Evolutionary conservation across 164 flowering plant genomes (phyloP), one percentile per base, ranked within the genome.

Genomic region (Sextonia rubra): DNA sequence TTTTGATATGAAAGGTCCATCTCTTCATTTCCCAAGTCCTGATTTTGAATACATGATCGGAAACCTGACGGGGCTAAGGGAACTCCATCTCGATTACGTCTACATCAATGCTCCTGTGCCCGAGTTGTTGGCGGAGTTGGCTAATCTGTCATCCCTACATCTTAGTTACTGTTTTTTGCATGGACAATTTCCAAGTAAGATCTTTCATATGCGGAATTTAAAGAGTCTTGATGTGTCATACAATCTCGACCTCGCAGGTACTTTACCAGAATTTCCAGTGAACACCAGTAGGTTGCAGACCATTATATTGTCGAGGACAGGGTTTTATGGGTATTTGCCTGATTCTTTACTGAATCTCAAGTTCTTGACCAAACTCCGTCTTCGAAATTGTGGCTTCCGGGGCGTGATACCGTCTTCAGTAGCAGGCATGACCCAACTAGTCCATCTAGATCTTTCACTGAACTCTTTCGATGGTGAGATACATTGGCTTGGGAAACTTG

Each of bases 381-480:
- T 87, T 18, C 3, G 18, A 1, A 4, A 20, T 20, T 79, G 84
- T 67, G 30, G 52, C 17, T 85, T 87, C 58, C 69, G 26, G 29
- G 92, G 90, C 26, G 0, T 66, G n/a, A 62, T 89, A 2, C 92
- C 89, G 2, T 17, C 27, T 3, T 77, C 85, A 0, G 27, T 85
- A 26, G 63, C 47, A 14, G 71, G 72, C 4, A 82, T 87, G 32
- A 55, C 68, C 3, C 68, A 74, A 24, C 81, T 89, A 11, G 75
- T 23, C n/a, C 64, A 69, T 71, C 18, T 89, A 70, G 91, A 87
- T 55, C 44, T 89, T 2, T 85, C 89, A 2, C 2, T 0, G 8
- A 68, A 68, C 32, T 12, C 26, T 6, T 69, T 69, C 63, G 76
- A 23, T 29, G 87, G 88, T 60, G 20, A 69, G 20, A 48, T 86